Base-by-base conservation (phyloP, 192 early-diverging fungal genomes). In the Linnemannia hyalina region DNA sequence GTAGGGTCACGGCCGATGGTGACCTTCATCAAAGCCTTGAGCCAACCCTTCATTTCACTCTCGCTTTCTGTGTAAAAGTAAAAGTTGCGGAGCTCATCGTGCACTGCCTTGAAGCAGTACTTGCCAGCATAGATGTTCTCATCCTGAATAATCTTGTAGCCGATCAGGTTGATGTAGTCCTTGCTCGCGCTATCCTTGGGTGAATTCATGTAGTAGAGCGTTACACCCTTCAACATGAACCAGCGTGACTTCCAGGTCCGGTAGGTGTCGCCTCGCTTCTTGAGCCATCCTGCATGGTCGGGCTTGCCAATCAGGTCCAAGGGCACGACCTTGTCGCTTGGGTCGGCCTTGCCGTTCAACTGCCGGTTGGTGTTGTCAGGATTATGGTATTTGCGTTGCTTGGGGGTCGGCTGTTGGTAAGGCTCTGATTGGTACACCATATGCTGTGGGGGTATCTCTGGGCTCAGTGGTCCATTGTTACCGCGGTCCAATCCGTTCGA, bases 11-110 rank as follows among this genome's bases (percentile, higher is more conserved):
- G 88, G 16, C 88, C 84, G 77, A 94, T 94, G 0, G 93, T 94
- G 4, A 92, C 91, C 78, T 94, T 94, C 91, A 94, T 92, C 73
- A 94, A 75, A 18, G 91, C 89, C 69, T 91, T 92, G 38, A 93
- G 87, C 93, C 93, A 94, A 2, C 82, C 75, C 32, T 88, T 86
- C 87, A 92, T 89, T 29, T 89, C 88, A 35, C 78, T 87, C 29
- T 90, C 80, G 54, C 89, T 88, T 40, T 94, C 93, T 3, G 91
- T 89, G 72, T 91, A 92, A 74, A 94, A 94, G 70, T 83, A 93
- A 73, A 92, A 92, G n/a, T 88, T 89, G 47, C 92, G 85, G 42
- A 92, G 89, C 16, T 83, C 77, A 42, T 93, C 93, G 69, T 94
- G 93, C 23, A 89, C 83, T 6, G 90, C 90, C 81, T 92, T 93